A percentile compares a stretch with the other conserved stretches of the same genome.
phyloP scores from a whole-genome alignment of 1,139 yeast species.

The Kurtzmaniella quercitrusa region DNA sequence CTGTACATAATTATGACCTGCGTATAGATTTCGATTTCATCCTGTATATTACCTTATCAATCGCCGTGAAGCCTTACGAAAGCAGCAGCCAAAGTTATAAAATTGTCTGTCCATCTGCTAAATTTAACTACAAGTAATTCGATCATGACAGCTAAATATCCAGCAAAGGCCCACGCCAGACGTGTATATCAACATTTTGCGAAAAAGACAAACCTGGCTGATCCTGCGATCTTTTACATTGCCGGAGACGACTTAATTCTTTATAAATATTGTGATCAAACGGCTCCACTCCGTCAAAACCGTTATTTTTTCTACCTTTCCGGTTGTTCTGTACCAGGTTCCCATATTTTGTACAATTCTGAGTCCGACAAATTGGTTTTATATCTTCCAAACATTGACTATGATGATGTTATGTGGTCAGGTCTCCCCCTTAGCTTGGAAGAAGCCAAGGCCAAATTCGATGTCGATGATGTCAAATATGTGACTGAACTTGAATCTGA shows the following conservation, averaged over 20 bases:
- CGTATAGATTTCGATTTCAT: too few relatives aligned
- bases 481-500: conserved; percentile 41
- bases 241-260: conserved; percentile 63
- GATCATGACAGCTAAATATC: conserved; percentile 49
- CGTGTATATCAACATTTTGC: conserved; percentile 45
- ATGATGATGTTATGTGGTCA: conserved; percentile 95
- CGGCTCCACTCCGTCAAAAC: conserved; percentile 79
- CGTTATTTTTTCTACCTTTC: conserved; percentile 83
- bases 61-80: conserved; percentile 1
- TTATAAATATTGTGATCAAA: conserved; percentile 78
- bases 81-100: not conserved
- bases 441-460: conserved; percentile 61
- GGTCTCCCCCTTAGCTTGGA: conserved; percentile 76
- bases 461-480: conserved; percentile 78
- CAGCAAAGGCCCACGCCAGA: conserved; percentile 69
- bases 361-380: conserved; percentile 55
- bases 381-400: conserved; percentile 77
- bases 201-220: conserved; percentile 12
- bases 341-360: conserved; percentile 61
- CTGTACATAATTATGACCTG: too few relatives aligned
- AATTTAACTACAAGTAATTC: too few relatives aligned
- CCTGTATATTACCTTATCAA: not conserved
- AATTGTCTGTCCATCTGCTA: too few relatives aligned
- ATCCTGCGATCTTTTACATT: conserved; percentile 43
- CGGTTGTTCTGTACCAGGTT: conserved; percentile 82